phyloP scores from a whole-genome alignment of 164 flowering plant species.

The Paratinospora sagittata region DNA sequence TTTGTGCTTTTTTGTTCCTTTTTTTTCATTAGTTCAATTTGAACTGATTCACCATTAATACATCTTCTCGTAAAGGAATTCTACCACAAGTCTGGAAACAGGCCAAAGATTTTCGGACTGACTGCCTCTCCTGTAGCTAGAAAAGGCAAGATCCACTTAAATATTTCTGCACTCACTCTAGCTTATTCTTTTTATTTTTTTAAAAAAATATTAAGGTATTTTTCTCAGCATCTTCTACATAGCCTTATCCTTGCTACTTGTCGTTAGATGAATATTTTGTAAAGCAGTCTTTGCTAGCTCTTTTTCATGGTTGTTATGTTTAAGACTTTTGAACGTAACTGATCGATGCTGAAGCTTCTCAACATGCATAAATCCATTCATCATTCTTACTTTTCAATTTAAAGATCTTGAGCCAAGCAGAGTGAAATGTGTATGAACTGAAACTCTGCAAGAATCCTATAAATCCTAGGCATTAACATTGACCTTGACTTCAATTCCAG shows the following conservation, averaged over 20 bases:
- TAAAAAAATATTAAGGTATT: neutral
- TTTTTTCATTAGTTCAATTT: neutral
- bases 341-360: neutral
- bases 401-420: neutral
- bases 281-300: neutral
- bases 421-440: neutral
- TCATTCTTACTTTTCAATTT: neutral
- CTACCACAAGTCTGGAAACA: constrained; percentile 46
- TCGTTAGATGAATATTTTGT: neutral
- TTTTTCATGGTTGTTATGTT: neutral
- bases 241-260: neutral
- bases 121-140: constrained; percentile 73
- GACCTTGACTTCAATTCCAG: too few relatives aligned
- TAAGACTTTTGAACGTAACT: neutral
- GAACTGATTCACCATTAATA: neutral
- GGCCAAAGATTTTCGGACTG: constrained; percentile 89
- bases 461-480: too few relatives aligned
- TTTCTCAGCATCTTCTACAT: neutral
- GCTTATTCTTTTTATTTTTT: neutral
- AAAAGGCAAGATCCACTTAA: constrained; percentile 52
- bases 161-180: too few relatives aligned
- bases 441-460: too few relatives aligned
- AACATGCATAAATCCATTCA: neutral
- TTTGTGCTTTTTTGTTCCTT: neutral
- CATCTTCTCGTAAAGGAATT: constrained; percentile 49